Percentiles rank a stretch among this genome's conserved stretches.
These are phyloP conservation scores for Russula foetens DNA, from an alignment of 768 basidiomycete genomes.

Conservation along the genomic window DNA sequence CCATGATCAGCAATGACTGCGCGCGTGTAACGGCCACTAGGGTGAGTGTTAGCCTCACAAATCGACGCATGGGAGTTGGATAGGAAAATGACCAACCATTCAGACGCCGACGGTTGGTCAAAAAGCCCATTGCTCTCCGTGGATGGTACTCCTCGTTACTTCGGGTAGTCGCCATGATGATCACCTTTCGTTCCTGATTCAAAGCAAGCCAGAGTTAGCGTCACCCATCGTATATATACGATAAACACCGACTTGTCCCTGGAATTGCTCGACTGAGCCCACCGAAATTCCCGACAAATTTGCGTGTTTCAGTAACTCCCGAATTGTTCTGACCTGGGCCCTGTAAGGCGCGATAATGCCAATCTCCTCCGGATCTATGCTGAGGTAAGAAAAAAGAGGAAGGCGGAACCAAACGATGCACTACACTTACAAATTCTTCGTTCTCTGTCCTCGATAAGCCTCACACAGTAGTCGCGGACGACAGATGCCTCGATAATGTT, in stretches of 20 bases:
- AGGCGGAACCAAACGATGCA: not conserved
- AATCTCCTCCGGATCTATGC: conserved; percentile 26
- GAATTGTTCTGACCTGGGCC: conserved; percentile 31
- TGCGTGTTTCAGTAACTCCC: conserved; percentile 20
- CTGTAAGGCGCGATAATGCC: conserved; percentile 36
- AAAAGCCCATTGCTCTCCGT: conserved; percentile 29
- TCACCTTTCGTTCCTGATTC: conserved; percentile 30
- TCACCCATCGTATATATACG: not conserved
- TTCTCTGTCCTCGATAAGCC: conserved; percentile 23
- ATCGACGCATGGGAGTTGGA: no score
- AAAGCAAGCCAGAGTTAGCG: not conserved
- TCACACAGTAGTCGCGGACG: conserved; percentile 29
- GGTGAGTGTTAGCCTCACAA: not conserved
- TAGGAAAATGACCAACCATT: conserved; percentile 27
- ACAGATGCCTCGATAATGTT: conserved; percentile 32
- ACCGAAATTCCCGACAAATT: conserved; percentile 25
- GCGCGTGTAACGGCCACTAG: conserved; percentile 61
- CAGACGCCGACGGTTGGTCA: conserved; percentile 30
- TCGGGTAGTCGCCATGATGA: conserved; percentile 33
- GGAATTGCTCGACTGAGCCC: conserved; percentile 35
- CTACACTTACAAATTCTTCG: conserved; percentile 27
- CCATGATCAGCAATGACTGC: conserved; percentile 51
- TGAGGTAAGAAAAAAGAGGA: not conserved
- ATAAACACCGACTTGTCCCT: conserved; percentile 30
- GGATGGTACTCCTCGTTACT: conserved; percentile 26